Percentiles rank a stretch among this genome's conserved stretches.
These are phyloP conservation scores for Plasmodium adleri DNA, from an alignment of 169 alveolate species.

Conservation along the genomic window DNA sequence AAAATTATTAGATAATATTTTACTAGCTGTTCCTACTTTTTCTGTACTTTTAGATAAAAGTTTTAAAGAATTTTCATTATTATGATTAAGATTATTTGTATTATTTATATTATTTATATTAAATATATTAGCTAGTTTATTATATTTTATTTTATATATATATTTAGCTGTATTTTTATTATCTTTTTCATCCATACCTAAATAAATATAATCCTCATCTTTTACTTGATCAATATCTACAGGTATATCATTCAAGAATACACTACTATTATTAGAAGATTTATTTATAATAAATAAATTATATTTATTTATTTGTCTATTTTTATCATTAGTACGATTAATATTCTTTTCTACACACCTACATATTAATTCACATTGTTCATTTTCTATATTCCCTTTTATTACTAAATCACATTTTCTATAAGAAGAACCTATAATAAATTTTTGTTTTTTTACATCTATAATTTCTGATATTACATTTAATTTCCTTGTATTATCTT, in stretches of 20 bases:
- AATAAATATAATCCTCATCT: slow-evolving; percentile 57
- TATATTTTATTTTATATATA: slow-evolving; percentile 62
- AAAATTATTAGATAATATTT: slow-evolving; percentile 60
- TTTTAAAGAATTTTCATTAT: slow-evolving; percentile 18
- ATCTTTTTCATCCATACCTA: slow-evolving; percentile 41
- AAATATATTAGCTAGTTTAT: slow-evolving; percentile 64
- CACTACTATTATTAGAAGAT: slow-evolving; percentile 28
- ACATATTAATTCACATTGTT: slow-evolving; percentile 67
- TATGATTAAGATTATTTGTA: neutral
- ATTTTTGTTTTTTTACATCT: slow-evolving; percentile 58
- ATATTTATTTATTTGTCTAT: slow-evolving; percentile 68
- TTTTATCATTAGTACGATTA: slow-evolving; percentile 39
- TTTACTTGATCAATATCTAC: slow-evolving; percentile 64
- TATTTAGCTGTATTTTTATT: slow-evolving; percentile 52
- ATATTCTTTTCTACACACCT: slow-evolving; percentile 62
- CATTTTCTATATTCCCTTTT: slow-evolving; percentile 62
- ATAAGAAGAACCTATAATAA: slow-evolving; percentile 58
- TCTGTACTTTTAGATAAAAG: slow-evolving; percentile 6
- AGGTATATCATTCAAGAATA: slow-evolving; percentile 20
- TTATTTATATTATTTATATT: slow-evolving; percentile 30
- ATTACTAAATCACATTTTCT: slow-evolving; percentile 65
- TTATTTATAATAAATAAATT: slow-evolving; percentile 68
- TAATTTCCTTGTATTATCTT: slow-evolving; percentile 36
- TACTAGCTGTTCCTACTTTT: slow-evolving; percentile 31
- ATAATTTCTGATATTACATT: slow-evolving; percentile 45